Evolutionary conservation across 139 green algal genomes (phyloP), one percentile per base, ranked within the genome.

Genomic region (Marvania coccoides): DNA sequence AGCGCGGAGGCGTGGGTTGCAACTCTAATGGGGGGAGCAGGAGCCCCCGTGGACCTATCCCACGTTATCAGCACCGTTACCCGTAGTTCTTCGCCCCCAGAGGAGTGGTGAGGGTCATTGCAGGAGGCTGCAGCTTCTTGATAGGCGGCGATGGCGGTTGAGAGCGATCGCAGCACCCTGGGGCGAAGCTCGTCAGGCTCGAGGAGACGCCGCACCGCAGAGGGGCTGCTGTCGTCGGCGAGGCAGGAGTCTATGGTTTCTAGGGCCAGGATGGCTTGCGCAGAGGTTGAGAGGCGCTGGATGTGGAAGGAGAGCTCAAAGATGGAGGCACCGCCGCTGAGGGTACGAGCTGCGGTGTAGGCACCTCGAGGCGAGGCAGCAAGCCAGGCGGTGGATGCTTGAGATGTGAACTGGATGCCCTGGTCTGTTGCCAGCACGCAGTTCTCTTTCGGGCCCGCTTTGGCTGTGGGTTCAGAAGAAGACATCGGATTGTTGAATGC

Each of bases 231-330:
- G 19, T 55, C 46, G 48, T 13, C 7, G 9, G 29, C 13, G 23
- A 37, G 12, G 33, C 23, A 4, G n/a, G 4, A 24, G 26, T n/a
- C 29, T 5, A 34, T 10, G 5, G 6, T 24, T 39, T 24, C 54
- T 14, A 61, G 56, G 19, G 73, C 47, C 29, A 72, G 46, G 78
- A 88, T 88, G 5, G 85, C 74, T 10, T 61, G 55, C 2, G 65
- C 72, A 51, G 66, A 83, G 42, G 46, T 71, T 9, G 79, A 74
- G 30, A 89, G 66, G 3, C 82, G 64, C 3, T 83, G 23, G 42
- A 89, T 72, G 62, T 89, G 82, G 23, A 77, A 79, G 0, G 42
- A 39, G 4, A 89, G 68, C 47, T 85, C 83, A 60, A 89, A 83
- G 8, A 88, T 72, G 6, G 64, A 48, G 42, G 6, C 26, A 14